Evolutionary conservation across 768 basidiomycete species (phyloP), one percentile per base, ranked within the genome.

Genomic region (Boletus patriciae): DNA sequence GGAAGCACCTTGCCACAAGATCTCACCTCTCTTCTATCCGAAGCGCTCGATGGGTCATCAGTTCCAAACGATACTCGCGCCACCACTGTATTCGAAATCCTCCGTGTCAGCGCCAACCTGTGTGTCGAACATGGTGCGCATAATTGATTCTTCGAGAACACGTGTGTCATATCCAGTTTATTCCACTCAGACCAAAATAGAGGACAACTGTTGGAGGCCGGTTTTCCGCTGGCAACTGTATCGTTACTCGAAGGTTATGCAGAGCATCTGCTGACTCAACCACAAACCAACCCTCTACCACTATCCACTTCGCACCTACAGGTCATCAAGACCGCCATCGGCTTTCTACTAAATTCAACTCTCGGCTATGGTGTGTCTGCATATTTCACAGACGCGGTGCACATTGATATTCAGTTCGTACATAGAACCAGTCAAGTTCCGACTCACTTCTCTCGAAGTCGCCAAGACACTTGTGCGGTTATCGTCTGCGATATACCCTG

Each of bases 101-200:
- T 94, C 52, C 81, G 92, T 55, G 84, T 92, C 15, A 84, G 84
- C 25, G 92, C 92, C 13, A 94, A 94, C 71, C 72, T 94, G 18
- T 92, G 89, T 70, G 85, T 91, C 74, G 90, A 94, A 67, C 90
- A 93, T 63, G 85, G 90, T 85, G 61, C 58, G 83, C 69, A 23
- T 15, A 44, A 19, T 16, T 29, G 38, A 43, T 47, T 40, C 31
- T 38, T 52, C 19, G 49, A 19, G 46, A 8, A 45, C 21, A 47
- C 18, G 52, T 40, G 47, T 60, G 15, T 33, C 50, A 55, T 55
- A 54, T 27, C 47, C 47, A 34, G 40, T 19, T 55, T 42, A 45
- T 29, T 36, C 18, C 51, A 37, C 31, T 52, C 54, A 94, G 92
- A 94, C 68, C 86, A 80, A 36, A 94, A 94, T 69, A 79, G 92